These are phyloP conservation scores for Tolypocladium nubicola DNA, from an alignment of 2,329 filamentous ascomycete species.

Conservation along the genomic window DNA sequence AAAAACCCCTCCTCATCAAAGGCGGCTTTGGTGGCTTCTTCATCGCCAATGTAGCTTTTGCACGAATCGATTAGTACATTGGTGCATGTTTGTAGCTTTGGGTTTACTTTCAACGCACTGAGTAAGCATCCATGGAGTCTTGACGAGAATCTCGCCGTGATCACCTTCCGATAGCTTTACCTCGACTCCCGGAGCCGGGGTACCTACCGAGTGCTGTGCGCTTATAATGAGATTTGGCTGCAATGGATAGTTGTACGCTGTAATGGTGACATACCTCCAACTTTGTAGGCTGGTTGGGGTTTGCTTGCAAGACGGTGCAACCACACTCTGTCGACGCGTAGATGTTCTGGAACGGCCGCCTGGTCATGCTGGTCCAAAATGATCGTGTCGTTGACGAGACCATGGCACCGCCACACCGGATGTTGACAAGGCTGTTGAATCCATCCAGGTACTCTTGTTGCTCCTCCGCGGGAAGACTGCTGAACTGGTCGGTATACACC, in stretches of 20 bases:
- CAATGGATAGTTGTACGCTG: too few species aligned
- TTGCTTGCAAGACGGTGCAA: neutral
- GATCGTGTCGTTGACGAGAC: neutral
- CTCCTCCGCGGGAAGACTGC: slow-evolving; percentile 1
- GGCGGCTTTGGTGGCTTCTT: slow-evolving; percentile 66
- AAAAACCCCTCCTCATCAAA: slow-evolving; percentile 85
- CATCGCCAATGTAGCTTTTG: slow-evolving; percentile 28
- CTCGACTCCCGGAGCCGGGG: slow-evolving; percentile 1
- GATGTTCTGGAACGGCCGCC: slow-evolving; percentile 4
- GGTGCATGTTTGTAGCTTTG: too few species aligned
- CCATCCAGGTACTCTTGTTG: slow-evolving; percentile 1
- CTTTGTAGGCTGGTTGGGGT: neutral
- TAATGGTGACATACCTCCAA: neutral
- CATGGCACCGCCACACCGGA: slow-evolving; percentile 3
- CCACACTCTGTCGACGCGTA: slow-evolving; percentile 9
- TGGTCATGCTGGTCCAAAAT: slow-evolving; percentile 8
- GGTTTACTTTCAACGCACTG: slow-evolving; percentile 4
- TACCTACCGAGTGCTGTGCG: slow-evolving; percentile 3
- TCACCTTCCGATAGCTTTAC: slow-evolving; percentile 8
- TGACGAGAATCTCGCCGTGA: slow-evolving; percentile 10
- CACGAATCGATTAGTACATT: neutral
- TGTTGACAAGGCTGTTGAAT: slow-evolving; percentile 1
- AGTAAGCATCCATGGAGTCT: slow-evolving; percentile 7
- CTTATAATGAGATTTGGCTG: too few species aligned
- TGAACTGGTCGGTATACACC: neutral